These are phyloP conservation scores for Coemansia sp. DNA, from an alignment of 192 early-diverging fungal genomes.

Conservation along the genomic window DNA sequence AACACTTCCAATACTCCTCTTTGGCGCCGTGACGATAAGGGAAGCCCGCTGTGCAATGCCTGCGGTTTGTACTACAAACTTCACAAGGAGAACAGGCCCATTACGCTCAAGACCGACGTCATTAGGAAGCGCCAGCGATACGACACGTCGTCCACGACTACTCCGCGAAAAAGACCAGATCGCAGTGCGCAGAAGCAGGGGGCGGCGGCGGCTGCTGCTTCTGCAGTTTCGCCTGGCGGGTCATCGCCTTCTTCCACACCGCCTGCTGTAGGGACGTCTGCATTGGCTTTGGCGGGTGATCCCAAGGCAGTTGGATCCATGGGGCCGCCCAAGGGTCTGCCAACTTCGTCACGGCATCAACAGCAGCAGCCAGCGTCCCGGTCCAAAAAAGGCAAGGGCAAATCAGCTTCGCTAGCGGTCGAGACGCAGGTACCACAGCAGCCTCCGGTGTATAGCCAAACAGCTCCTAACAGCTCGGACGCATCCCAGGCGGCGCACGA, in stretches of 20 bases:
- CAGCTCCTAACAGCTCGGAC: neutral
- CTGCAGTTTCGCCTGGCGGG: conserved; percentile 6
- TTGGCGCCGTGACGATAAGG: conserved; percentile 90
- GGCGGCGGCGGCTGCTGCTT: neutral
- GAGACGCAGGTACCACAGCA: neutral
- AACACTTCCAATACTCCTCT: conserved; percentile 86
- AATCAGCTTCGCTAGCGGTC: neutral
- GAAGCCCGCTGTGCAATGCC: conserved; percentile 95
- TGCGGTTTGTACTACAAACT: conserved; percentile 96
- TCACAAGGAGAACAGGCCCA: conserved; percentile 88
- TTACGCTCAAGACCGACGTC: conserved; percentile 90
- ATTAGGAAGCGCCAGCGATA: conserved; percentile 93
- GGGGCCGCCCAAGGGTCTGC: conserved; percentile 2
- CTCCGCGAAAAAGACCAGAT: conserved; percentile 37
- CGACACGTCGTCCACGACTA: conserved; percentile 20
- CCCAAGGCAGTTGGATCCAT: conserved; percentile 11
- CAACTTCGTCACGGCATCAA: neutral
- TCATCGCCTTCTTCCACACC: conserved; percentile 16
- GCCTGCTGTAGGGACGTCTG: conserved; percentile 4
- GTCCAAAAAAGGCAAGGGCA: conserved; percentile 13
- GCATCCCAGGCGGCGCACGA: neutral
- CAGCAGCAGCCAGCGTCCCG: conserved; percentile 4
- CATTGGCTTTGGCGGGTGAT: conserved; percentile 7
- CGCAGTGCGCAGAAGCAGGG: conserved; percentile 18
- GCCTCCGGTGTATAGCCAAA: neutral